Evolutionary conservation across 108 stramenopile species (phyloP).

Genomic region (Schizochytrium sp.): DNA sequence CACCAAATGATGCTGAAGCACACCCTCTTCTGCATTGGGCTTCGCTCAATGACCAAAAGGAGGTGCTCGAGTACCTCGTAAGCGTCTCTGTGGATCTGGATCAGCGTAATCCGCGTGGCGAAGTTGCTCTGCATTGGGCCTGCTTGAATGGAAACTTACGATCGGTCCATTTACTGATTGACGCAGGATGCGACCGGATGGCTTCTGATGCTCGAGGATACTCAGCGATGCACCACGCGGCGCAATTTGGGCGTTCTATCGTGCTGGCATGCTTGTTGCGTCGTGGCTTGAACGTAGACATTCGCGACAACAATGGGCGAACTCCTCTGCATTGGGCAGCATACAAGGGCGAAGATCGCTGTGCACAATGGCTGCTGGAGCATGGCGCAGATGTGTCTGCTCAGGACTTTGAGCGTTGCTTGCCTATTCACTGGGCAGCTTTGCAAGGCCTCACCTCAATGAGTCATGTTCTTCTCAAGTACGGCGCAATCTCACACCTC

Average conservation of each 20-base stretch:
- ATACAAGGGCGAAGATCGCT: conserved; percentile 57
- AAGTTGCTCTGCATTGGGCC: conserved; percentile 50
- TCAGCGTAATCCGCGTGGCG: conserved; percentile 48
- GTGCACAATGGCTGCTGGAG: conserved; percentile 49
- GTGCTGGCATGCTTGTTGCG: conserved; percentile 44
- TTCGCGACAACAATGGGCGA: conserved; percentile 51
- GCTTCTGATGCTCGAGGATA: conserved; percentile 44
- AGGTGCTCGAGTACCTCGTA: conserved; percentile 36
- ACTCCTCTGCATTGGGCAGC: conserved; percentile 61
- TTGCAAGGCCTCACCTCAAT: conserved; percentile 30
- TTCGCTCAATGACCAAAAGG: conserved; percentile 48
- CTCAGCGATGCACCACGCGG: conserved; percentile 59
- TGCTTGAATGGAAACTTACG: conserved; percentile 27
- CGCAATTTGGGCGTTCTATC: conserved; percentile 54
- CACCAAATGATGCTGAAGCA: conserved; percentile 33
- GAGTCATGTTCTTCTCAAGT: conserved; percentile 3
- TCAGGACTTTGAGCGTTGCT: conserved; percentile 51
- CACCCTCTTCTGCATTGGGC: conserved; percentile 59
- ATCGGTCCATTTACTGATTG: conserved; percentile 25
- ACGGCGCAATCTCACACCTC: background rate
- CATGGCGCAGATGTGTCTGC: conserved; percentile 33
- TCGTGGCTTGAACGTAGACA: conserved; percentile 44
- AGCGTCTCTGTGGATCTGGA: conserved; percentile 24
- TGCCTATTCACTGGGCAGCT: conserved; percentile 54
- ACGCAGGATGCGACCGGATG: conserved; percentile 50